Evolutionary conservation across 2,329 filamentous ascomycete species (phyloP), one percentile per base, ranked within the genome.

Genomic region (Trichoderma simmonsii): DNA sequence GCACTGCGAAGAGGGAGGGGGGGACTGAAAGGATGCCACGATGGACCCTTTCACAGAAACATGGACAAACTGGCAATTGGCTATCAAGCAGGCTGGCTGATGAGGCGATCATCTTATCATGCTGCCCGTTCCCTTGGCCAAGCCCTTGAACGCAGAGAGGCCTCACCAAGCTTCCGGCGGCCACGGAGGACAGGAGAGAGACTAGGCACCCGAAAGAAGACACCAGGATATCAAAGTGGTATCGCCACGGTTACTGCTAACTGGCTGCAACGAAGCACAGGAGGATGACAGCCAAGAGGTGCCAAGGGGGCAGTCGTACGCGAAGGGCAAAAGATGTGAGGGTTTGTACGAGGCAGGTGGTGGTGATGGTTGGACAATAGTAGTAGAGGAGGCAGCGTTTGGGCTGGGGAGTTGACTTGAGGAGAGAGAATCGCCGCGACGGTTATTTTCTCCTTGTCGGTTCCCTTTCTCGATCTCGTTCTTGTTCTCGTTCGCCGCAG

Each of bases 261-360:
- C 66, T 61, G 68, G 71, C 61, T 70, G 71, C 71, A 72, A 72
- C 71, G 71, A 63, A 66, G 65, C 71, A 72, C 71, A 59, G 51
- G 62, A 59, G 57, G 51, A 43, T 28, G 60, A n/a, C 60, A 59
- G 60, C 59, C 59, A 70, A 70, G 48, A 56, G 43, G 61, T 65
- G 60, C 59, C 59, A 66, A 70, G 60, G 54, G 60, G 51, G 71
- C 36, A 70, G 71, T 72, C 60, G 71, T 66, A 72, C 71, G 65
- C 60, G 66, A 72, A 59, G 28, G 36, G 66, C 61, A 61, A 60
- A 51, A 51, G 57, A 61, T 26, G 32, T 32, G 65, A 59, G 39
- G 24, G 36, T 24, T 62, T 70, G 66, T 70, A 71, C 61, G 69
- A 71, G 69, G 61, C 68, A 70, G 60, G 56, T 51, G 54, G 56